Percentiles rank a stretch among this genome's conserved stretches.
Conservation (phyloP, 768 basidiomycete species). For the Kwoniella botswanensis region DNA sequence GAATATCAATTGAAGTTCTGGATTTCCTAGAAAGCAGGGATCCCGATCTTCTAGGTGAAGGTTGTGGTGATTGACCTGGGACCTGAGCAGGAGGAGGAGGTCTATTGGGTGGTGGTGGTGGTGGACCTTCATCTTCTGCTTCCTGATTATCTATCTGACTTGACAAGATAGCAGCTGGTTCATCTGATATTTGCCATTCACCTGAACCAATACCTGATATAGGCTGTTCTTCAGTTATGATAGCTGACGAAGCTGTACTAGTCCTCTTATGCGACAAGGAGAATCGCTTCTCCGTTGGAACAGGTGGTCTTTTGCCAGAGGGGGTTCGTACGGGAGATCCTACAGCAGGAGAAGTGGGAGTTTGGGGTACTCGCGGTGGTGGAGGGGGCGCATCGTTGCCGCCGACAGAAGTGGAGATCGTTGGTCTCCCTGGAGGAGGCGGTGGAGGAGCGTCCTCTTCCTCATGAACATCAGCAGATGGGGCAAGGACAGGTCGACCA, state of each 20-base stretch:
- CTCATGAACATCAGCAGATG: constrained; percentile 19
- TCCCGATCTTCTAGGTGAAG: constrained; percentile 33
- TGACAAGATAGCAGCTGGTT: constrained; percentile 33
- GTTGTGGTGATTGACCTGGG: constrained; percentile 44
- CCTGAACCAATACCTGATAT: not conserved
- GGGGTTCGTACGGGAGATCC: constrained; percentile 30
- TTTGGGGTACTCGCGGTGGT: constrained; percentile 6
- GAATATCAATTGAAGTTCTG: constrained; percentile 41
- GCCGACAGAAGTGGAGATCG: constrained; percentile 5
- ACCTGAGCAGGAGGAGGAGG: constrained; percentile 57
- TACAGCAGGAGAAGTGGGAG: constrained; percentile 19
- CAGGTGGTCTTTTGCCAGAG: constrained; percentile 31
- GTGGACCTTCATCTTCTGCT: constrained; percentile 57
- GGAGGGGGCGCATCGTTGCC: not conserved
- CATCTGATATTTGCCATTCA: constrained; percentile 29
- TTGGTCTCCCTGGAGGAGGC: constrained; percentile 40
- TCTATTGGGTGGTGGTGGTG: constrained; percentile 62
- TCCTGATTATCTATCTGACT: constrained; percentile 5
- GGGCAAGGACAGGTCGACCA: constrained; percentile 44
- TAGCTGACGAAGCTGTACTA: constrained; percentile 9
- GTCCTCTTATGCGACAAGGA: constrained; percentile 13
- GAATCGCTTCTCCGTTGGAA: constrained; percentile 35
- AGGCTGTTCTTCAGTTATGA: constrained; percentile 15
- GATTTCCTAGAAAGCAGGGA: constrained; percentile 35
- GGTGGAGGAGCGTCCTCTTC: constrained; percentile 35